These are phyloP conservation scores for Exophiala alcalophila DNA, from an alignment of 2,329 filamentous ascomycete species.

Conservation along the genomic window DNA sequence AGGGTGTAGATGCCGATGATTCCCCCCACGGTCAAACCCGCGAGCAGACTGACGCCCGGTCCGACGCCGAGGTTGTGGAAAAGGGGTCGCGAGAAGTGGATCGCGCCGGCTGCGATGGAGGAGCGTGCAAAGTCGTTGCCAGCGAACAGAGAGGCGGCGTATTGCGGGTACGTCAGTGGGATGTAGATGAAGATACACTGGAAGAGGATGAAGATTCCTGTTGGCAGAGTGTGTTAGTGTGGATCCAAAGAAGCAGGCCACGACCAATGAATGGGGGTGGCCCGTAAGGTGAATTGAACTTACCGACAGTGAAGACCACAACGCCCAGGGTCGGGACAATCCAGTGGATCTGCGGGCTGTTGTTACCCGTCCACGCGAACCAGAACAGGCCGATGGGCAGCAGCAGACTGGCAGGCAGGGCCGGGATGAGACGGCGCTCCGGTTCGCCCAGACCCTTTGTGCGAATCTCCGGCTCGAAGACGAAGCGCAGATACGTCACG, in stretches of 20 bases:
- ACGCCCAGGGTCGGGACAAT: slow-evolving; percentile 42
- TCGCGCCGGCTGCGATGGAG: slow-evolving; percentile 34
- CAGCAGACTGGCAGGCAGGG: slow-evolving; percentile 50
- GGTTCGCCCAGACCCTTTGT: slow-evolving; percentile 45
- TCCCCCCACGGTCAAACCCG: slow-evolving; percentile 38
- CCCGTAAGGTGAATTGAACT: background rate
- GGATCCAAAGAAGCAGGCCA: no score
- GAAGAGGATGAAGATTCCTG: slow-evolving; percentile 40
- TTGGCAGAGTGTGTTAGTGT: no score
- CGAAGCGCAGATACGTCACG: slow-evolving; percentile 51
- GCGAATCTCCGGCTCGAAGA: slow-evolving; percentile 50
- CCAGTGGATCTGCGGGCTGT: slow-evolving; percentile 37
- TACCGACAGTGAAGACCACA: slow-evolving; percentile 37
- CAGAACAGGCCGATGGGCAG: slow-evolving; percentile 59
- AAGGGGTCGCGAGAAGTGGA: slow-evolving; percentile 38
- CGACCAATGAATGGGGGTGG: no score
- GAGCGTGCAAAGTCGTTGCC: slow-evolving; percentile 38
- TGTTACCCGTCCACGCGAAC: slow-evolving; percentile 38
- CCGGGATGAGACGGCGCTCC: slow-evolving; percentile 52
- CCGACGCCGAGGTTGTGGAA: slow-evolving; percentile 38
- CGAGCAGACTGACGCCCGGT: slow-evolving; percentile 36
- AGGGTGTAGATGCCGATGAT: slow-evolving; percentile 37
- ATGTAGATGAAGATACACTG: slow-evolving; percentile 46
- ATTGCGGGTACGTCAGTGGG: slow-evolving; percentile 41
- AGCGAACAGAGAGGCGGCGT: slow-evolving; percentile 36